Base-by-base conservation (phyloP, 345 rosid species). In the Boechera divaricarpa region DNA sequence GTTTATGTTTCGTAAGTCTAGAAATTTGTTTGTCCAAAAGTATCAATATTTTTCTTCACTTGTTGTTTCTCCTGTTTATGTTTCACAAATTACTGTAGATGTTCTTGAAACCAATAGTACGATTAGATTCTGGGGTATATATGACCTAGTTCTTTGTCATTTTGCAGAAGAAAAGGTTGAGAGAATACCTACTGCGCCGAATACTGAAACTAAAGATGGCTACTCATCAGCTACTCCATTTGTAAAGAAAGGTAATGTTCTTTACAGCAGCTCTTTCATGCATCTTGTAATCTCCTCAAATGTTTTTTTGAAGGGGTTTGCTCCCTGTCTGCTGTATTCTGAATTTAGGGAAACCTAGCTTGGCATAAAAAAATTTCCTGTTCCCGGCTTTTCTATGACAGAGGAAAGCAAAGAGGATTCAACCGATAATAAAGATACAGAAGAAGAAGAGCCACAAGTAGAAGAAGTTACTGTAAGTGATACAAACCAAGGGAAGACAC, bases 151-250 rank as follows among this genome's bases (percentile, higher is more conserved):
- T 68, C 54, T 60, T 44, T 73, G 51, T 62, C 75, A 68, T 53
- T 51, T 62, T 68, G 60, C 55, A 79, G 82, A 79, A 67, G 77
- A 45, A 73, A 61, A 60, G 10, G 58, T 35, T 66, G 73, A 72
- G 57, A 72, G 54, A 21, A 41, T 66, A 66, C 31, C 49, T 48
- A 55, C 52, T 10, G 16, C 15, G 24, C 24, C 26, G 56, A 41
- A 58, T 57, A 72, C 69, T n/a, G 66, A 60, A 73, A 44, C 38
- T 26, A 73, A 79, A 67, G 61, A 61, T 21, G 54, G 60, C 60
- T 67, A 67, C 15, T 67, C 78, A 61, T 68, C 70, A 79, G 54
- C 71, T 68, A 58, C 68, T 24, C 77, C 63, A n/a, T 65, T 57
- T 59, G 31, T 53, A 44, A 67, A 61, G 59, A 28, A 73, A 54